phyloP scores from a whole-genome alignment of 305 asterid species.

The Fraxinus angustifolia region DNA sequence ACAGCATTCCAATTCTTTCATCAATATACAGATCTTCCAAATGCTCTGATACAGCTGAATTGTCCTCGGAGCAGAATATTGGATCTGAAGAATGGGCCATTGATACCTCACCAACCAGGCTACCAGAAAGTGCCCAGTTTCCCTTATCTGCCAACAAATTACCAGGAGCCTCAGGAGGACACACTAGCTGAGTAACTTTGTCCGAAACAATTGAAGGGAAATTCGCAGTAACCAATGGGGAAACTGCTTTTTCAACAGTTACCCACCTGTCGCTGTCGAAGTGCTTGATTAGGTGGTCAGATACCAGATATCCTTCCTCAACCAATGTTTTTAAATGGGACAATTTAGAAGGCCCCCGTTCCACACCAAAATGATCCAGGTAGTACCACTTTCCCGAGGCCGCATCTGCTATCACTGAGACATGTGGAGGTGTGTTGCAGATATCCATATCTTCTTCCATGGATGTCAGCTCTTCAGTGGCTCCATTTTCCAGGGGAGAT shows the following conservation, averaged over 20 bases:
- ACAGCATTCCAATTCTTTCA: conserved; percentile 68
- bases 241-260: conserved; percentile 91
- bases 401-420: conserved; percentile 50
- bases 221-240: conserved; percentile 65
- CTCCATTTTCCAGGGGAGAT: conserved; percentile 55
- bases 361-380: conserved; percentile 73
- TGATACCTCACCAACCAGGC: conserved; percentile 36
- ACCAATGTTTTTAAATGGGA: conserved; percentile 72
- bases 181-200: conserved; percentile 70
- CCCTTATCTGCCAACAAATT: conserved; percentile 70
- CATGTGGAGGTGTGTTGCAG: conserved; percentile 94
- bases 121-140: conserved; percentile 35
- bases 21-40: conserved; percentile 57
- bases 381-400: conserved; percentile 86
- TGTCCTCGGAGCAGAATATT: conserved; percentile 30
- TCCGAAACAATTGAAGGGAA: conserved; percentile 74
- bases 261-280: conserved; percentile 87
- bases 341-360: conserved; percentile 80
- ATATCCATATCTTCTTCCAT: conserved; percentile 99
- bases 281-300: conserved; percentile 93
- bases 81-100: conserved; percentile 29
- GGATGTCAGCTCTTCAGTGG: conserved; percentile 65
- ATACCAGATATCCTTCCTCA: conserved; percentile 79
- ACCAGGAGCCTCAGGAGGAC: conserved; percentile 99
- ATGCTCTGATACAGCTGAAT: conserved; percentile 31